Conservation (phyloP, 768 basidiomycete genomes). For the Mycena rosella region DNA sequence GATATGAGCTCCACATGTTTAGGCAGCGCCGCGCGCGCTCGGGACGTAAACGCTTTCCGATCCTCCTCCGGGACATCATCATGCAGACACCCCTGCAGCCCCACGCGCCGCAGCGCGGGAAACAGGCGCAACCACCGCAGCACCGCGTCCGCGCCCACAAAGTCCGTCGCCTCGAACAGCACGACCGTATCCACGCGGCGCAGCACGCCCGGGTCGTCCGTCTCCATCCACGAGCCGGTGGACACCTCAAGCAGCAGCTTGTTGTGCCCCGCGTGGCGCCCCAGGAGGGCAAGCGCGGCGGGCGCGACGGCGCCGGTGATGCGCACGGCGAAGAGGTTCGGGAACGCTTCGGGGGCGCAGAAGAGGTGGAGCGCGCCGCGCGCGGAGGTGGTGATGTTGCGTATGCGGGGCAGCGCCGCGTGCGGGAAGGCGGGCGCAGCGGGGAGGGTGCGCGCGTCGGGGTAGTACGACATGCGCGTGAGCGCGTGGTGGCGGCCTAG, state of each 20-base stretch:
- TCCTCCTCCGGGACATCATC: not conserved
- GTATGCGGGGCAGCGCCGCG: slow-evolving; percentile 16
- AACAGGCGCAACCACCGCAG: slow-evolving; percentile 27
- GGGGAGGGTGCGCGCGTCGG: slow-evolving; percentile 22
- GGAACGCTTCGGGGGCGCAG: slow-evolving; percentile 13
- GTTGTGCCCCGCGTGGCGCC: slow-evolving; percentile 14
- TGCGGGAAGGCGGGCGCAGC: slow-evolving; percentile 11
- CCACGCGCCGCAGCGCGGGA: slow-evolving; percentile 27
- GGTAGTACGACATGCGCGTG: slow-evolving; percentile 33
- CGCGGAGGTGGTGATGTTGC: slow-evolving; percentile 30
- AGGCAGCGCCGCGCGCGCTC: slow-evolving; percentile 7
- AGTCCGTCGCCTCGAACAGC: slow-evolving; percentile 21
- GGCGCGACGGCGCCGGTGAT: slow-evolving; percentile 11
- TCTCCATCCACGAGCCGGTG: slow-evolving; percentile 31
- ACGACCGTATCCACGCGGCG: slow-evolving; percentile 29
- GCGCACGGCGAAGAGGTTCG: slow-evolving; percentile 20
- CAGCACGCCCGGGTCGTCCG: not conserved
- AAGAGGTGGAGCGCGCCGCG: slow-evolving; percentile 20
- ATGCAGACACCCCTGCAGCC: slow-evolving; percentile 28
- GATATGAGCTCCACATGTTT: slow-evolving; percentile 17
- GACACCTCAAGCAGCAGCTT: slow-evolving; percentile 29
- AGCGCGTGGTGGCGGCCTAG: slow-evolving; percentile 24
- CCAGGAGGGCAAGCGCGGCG: slow-evolving; percentile 5
- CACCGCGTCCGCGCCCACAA: slow-evolving; percentile 15
- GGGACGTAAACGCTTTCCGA: not conserved